phyloP scores from a whole-genome alignment of 2,329 filamentous ascomycete genomes.

The Arthroderma sp. region DNA sequence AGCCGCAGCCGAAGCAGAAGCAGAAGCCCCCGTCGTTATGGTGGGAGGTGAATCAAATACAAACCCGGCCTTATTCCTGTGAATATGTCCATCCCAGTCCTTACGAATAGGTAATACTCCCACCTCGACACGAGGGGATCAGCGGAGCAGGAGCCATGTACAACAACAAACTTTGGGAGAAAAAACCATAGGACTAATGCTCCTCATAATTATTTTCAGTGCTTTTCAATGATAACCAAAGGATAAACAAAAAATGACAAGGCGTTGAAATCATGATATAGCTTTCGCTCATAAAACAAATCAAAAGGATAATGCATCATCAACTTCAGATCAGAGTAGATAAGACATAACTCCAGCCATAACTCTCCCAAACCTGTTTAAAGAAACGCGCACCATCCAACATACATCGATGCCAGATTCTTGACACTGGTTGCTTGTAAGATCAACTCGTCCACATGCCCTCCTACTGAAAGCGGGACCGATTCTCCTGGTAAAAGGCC shows the following conservation, averaged over 20 bases:
- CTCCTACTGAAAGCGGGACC: slow-evolving; percentile 86
- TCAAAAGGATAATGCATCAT: no score
- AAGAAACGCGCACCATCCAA: slow-evolving; percentile 54
- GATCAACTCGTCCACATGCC: slow-evolving; percentile 93
- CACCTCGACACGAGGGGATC: no score
- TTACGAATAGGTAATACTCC: no score
- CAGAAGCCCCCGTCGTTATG: slow-evolving; percentile 26
- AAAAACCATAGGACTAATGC: no score
- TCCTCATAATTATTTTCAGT: no score
- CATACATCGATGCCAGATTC: slow-evolving; percentile 88
- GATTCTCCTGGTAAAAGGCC: slow-evolving; percentile 76
- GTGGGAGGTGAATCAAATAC: slow-evolving; percentile 5
- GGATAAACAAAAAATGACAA: not conserved
- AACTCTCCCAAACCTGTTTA: not conserved
- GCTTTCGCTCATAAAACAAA: no score
- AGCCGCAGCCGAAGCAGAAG: slow-evolving; percentile 39
- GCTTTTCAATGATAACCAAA: not conserved
- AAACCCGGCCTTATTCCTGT: no score
- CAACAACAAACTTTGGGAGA: no score
- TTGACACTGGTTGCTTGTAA: slow-evolving; percentile 66
- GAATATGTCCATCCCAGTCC: no score
- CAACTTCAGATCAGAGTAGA: no score
- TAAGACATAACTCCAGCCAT: not conserved
- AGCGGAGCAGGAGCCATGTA: no score
- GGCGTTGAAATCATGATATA: no score